phyloP scores from a whole-genome alignment of 441 rosid genomes.

The Erodium trifolium region DNA sequence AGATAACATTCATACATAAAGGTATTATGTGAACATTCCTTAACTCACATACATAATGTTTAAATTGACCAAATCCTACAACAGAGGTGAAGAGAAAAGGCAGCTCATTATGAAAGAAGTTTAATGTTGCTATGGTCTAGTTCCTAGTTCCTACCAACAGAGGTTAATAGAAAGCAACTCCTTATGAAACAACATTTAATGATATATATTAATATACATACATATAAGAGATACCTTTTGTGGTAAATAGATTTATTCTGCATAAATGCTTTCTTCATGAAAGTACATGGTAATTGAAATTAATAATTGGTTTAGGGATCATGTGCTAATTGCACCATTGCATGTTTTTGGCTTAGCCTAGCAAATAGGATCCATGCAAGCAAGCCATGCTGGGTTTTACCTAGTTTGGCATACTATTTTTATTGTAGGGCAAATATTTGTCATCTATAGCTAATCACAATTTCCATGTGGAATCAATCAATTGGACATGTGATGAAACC shows the following conservation, averaged over 20 bases:
- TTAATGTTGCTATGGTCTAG: conserved; percentile 2
- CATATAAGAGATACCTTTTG: neutral
- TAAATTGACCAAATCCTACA: conserved; percentile 7
- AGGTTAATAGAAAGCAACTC: conserved; percentile 8
- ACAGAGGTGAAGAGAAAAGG: conserved; percentile 11
- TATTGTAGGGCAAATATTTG: neutral
- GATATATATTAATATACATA: neutral
- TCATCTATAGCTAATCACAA: neutral
- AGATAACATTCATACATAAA: neutral
- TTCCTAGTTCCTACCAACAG: conserved; percentile 9
- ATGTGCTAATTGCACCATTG: conserved; percentile 6
- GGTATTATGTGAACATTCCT: neutral
- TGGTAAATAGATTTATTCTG: conserved; percentile 2
- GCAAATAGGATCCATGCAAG: conserved; percentile 6
- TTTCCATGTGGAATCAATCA: neutral
- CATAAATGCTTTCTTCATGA: conserved; percentile 7
- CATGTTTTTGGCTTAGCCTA: neutral
- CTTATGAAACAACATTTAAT: conserved; percentile 1
- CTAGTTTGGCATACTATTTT: conserved; percentile 3
- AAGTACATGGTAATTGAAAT: neutral
- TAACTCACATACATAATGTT: neutral
- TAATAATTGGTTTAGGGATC: conserved; percentile 2
- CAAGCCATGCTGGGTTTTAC: neutral
- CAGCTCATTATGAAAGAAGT: conserved; percentile 11
- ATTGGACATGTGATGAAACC: conserved; percentile 8